A percentile compares a stretch with the other conserved stretches of the same genome.
These are phyloP conservation scores for Xylariaceae sp. DNA, from an alignment of 2,329 filamentous ascomycete species.

Conservation along the genomic window DNA sequence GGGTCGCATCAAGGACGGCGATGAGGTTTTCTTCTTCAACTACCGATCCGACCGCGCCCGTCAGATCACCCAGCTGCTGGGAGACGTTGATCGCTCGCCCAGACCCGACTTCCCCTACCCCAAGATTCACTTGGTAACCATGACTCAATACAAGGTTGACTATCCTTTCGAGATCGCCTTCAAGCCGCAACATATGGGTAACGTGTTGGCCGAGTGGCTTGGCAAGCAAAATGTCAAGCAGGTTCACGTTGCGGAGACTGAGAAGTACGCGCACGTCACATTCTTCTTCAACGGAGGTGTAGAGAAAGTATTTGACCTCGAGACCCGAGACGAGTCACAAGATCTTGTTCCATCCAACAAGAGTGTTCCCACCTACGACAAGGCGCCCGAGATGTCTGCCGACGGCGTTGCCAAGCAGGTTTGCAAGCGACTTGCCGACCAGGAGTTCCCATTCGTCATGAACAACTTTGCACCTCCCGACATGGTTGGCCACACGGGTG, in stretches of 20 bases:
- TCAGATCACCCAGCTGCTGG: conserved; percentile 91
- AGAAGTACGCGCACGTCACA: conserved; percentile 99
- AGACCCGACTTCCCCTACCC: conserved; percentile 90
- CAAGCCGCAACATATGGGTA: conserved; percentile 90
- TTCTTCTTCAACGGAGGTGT: conserved; percentile 99
- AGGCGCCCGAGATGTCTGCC: conserved; percentile 93
- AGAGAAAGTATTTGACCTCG: conserved; percentile 90
- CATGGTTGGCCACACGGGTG: conserved; percentile 98
- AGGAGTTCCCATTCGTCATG: conserved; percentile 95
- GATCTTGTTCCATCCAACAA: conserved; percentile 84
- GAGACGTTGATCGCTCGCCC: conserved; percentile 86
- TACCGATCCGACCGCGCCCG: conserved; percentile 97
- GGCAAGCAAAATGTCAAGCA: conserved; percentile 85
- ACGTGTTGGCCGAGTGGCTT: conserved; percentile 97
- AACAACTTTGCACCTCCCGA: conserved; percentile 99
- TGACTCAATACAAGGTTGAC: conserved; percentile 97
- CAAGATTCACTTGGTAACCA: conserved; percentile 87
- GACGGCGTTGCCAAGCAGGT: conserved; percentile 86
- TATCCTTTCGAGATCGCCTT: conserved; percentile 92
- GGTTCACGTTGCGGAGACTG: conserved; percentile 95
- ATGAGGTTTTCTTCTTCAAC: conserved; percentile 99
- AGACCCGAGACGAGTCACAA: conserved; percentile 79
- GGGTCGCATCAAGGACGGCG: conserved; percentile 80
- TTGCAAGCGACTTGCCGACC: conserved; percentile 77
- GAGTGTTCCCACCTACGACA: conserved; percentile 87